Evolutionary conservation across 345 rosid species (phyloP).

Genomic region (Corchorus olitorius): DNA sequence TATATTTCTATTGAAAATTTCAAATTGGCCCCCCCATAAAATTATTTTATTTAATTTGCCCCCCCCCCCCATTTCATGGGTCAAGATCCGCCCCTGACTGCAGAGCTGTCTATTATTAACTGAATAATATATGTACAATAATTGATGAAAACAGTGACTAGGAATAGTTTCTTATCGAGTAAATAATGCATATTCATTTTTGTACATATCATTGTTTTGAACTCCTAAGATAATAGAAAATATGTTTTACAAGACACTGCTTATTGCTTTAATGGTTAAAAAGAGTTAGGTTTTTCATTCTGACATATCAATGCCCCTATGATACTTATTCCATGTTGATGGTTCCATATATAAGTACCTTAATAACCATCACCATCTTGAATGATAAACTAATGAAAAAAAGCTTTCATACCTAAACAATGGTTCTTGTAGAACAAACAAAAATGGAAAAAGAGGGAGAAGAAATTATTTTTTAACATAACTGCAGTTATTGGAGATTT

Average conservation of each 20-base stretch:
- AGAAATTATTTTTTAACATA: not conserved
- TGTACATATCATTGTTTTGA: not conserved
- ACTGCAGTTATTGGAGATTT: not conserved
- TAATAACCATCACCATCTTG: not conserved
- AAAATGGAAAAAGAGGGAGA: too few species aligned
- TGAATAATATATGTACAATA: not conserved
- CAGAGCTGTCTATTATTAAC: not conserved
- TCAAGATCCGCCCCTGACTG: too few species aligned
- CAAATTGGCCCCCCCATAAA: too few species aligned
- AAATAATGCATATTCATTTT: not conserved
- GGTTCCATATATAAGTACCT: not conserved
- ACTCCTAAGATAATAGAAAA: not conserved
- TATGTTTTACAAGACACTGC: constrained; percentile 1
- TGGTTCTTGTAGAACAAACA: not conserved
- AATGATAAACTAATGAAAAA: not conserved
- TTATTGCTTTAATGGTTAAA: constrained; percentile 10
- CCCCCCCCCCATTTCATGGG: too few species aligned
- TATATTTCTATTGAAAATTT: too few species aligned
- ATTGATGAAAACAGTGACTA: not conserved
- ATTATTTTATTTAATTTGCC: too few species aligned
- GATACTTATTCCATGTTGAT: not conserved
- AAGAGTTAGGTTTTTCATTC: not conserved
- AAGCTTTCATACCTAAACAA: not conserved
- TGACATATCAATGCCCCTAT: not conserved
- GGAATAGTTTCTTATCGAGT: not conserved